Base-by-base conservation (phyloP, 805 yeast genomes). In the Cephaloascus fragrans region DNA sequence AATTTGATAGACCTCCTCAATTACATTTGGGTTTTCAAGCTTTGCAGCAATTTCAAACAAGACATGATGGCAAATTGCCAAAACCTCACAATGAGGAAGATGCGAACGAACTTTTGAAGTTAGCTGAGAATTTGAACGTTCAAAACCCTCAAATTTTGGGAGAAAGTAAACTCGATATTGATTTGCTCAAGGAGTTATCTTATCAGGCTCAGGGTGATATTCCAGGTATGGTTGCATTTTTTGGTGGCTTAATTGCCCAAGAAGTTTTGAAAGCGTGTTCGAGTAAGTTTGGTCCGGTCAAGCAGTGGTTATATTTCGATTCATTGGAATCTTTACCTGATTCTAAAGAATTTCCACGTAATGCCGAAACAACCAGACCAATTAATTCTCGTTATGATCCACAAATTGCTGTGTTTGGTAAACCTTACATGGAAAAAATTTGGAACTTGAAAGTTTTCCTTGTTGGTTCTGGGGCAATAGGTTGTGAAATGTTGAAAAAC, bases 401-500 rank as follows among this genome's bases (percentile, higher is more conserved):
- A n/a, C 96, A 88, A 66, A 84, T 88, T 53, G 97, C 97, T 2
- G 96, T 90, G 1, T 88, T 88, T 50, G 98, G 98, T 43, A 55
- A 73, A 37, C 76, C 75, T 34, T 86, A 76, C 62, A 90, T 87
- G 55, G 77, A 82, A 52, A 66, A 64, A 34, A 64, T 93, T 41
- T 76, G 85, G 31, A 86, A 89, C 59, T 65, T 83, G 45, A 82
- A 77, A 53, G 87, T 89, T 3, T 90, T 93, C 60, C 68, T 93
- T 47, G 98, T 93, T 32, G 98, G 98, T 35, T 73, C 97, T 2
- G 98, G 98, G 57, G 98, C 98, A 16, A 93, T 93, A 67, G 98
- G 98, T 32, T 93, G 98, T 67, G 98, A 93, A 64, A 90, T 93
- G 89, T 71, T 93, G 53, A 93, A 93, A 64, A 89, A 87, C 56